Conservation (phyloP, 2,329 filamentous ascomycete species). For the Corinectria fuckeliana region DNA sequence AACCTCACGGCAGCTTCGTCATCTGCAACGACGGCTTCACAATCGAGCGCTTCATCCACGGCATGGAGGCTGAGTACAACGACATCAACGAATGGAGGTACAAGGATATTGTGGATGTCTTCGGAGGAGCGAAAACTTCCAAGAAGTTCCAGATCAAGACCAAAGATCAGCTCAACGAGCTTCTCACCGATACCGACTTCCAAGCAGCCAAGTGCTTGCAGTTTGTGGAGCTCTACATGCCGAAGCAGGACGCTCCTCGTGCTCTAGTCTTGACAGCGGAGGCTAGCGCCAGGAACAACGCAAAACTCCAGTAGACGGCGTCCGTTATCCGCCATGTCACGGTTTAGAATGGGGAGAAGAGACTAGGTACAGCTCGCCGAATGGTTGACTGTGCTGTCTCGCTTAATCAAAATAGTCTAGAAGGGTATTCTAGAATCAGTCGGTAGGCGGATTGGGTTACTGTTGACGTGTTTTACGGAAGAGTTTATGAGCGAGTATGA, state of each 20-base stretch:
- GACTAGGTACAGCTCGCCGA: neutral
- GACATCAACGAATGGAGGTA: conserved; percentile 80
- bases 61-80: conserved; percentile 80
- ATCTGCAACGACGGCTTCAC: conserved; percentile 91
- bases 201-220: conserved; percentile 61
- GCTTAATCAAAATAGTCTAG: conserved; percentile 31
- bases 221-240: conserved; percentile 85
- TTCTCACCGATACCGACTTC: conserved; percentile 72
- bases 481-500: conserved; percentile 3
- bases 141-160: conserved; percentile 73
- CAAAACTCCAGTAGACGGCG: conserved; percentile 45
- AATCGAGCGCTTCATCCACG: conserved; percentile 88
- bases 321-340: conserved; percentile 6
- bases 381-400: conserved; percentile 18
- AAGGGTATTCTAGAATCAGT: conserved; percentile 16
- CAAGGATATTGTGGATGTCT: conserved; percentile 70
- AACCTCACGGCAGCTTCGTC: conserved; percentile 64
- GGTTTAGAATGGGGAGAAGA: conserved; percentile 18
- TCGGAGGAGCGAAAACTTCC: conserved; percentile 67
- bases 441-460: conserved; percentile 4
- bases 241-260: conserved; percentile 76
- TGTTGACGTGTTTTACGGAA: neutral
- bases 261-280: conserved; percentile 74
- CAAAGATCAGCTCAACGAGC: conserved; percentile 68
- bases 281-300: conserved; percentile 73